Conservation (phyloP, 139 green algal species). For the Pseudopediastrum boryanum region DNA sequence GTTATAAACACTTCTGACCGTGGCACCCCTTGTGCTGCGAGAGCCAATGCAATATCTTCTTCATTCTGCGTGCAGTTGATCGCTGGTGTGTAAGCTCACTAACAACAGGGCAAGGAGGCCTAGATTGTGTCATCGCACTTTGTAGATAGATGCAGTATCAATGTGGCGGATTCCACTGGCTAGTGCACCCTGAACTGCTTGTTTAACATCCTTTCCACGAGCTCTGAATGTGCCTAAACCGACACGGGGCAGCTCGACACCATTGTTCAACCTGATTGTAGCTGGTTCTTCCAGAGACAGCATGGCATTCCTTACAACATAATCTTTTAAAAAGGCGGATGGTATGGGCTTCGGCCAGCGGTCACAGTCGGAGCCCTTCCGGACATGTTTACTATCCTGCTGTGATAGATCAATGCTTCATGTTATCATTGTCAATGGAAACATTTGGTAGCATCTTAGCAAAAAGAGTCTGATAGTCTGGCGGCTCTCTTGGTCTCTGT, state of each 20-base stretch:
- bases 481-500: too few relatives aligned
- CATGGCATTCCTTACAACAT: too few relatives aligned
- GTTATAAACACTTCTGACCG: constrained; percentile 44
- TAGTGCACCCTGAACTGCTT: constrained; percentile 55
- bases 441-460: too few relatives aligned
- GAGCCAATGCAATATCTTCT: constrained; percentile 40
- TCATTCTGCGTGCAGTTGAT: constrained; percentile 71
- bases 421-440: too few relatives aligned
- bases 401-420: too few relatives aligned
- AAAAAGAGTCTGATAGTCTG: too few relatives aligned
- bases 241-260: constrained; percentile 55
- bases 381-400: too few relatives aligned
- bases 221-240: constrained; percentile 75
- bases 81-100: too few relatives aligned
- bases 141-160: constrained; percentile 80
- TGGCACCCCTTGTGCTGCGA: not conserved
- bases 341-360: too few relatives aligned
- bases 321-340: too few relatives aligned
- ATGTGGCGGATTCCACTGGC: constrained; percentile 62
- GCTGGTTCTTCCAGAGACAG: not conserved
- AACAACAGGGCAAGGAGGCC: not conserved
- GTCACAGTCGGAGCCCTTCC: too few relatives aligned
- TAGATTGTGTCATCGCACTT: constrained; percentile 35
- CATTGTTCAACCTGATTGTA: constrained; percentile 45
- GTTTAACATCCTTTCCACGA: constrained; percentile 34